Evolutionary conservation across 441 rosid species (phyloP).

Genomic region (Biscutella auriculata): DNA sequence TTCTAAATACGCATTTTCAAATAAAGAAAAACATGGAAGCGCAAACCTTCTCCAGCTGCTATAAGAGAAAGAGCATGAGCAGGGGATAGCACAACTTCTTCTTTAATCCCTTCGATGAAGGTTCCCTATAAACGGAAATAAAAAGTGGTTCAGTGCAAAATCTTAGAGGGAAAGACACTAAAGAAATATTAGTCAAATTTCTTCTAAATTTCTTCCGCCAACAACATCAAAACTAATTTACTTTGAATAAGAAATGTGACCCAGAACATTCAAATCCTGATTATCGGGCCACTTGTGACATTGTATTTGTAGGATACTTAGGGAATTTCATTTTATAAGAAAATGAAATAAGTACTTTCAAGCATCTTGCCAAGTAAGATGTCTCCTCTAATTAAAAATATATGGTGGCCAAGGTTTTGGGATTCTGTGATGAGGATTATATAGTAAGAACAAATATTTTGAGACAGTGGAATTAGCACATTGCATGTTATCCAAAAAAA

Average conservation of each 20-base stretch:
- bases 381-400: not conserved
- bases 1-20: slow-evolving; percentile 1
- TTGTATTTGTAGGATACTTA: not conserved
- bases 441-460: not conserved
- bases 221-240: slow-evolving; percentile 1
- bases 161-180: not conserved
- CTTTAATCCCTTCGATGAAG: slow-evolving; percentile 93
- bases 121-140: slow-evolving; percentile 61
- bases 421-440: not conserved
- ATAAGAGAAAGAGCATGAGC: slow-evolving; percentile 97
- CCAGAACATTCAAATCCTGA: not conserved
- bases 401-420: not conserved
- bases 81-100: slow-evolving; percentile 97
- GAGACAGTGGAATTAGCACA: not conserved
- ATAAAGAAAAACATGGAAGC: slow-evolving; percentile 13
- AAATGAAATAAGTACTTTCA: not conserved
- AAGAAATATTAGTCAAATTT: not conserved
- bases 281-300: not conserved
- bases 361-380: not conserved
- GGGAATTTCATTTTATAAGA: not conserved
- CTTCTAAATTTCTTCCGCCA: not conserved
- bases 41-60: slow-evolving; percentile 98
- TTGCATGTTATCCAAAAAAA: not conserved
- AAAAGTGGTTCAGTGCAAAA: slow-evolving; percentile 1
- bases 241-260: not conserved